These are phyloP conservation scores for Lachancea sp. DNA, from an alignment of 805 yeast species.

Conservation along the genomic window DNA sequence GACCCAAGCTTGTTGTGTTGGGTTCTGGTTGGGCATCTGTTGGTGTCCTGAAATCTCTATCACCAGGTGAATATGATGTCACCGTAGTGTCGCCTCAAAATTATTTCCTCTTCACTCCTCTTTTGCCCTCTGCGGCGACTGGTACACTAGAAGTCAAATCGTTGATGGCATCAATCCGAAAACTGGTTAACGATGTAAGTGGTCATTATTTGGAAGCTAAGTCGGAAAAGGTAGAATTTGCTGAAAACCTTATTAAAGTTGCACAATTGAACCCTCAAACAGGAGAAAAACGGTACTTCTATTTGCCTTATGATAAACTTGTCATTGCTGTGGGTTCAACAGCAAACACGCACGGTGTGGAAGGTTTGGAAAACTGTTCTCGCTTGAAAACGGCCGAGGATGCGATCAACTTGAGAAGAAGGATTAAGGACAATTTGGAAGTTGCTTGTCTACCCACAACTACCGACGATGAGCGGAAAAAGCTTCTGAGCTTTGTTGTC, in stretches of 20 bases:
- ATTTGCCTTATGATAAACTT: conserved; percentile 65
- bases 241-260: conserved; percentile 53
- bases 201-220: conserved; percentile 61
- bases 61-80: conserved; percentile 52
- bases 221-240: conserved; percentile 53
- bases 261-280: conserved; percentile 38
- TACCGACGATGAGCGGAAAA: conserved; percentile 54
- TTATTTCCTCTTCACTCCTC: conserved; percentile 63
- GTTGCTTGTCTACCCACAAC: conserved; percentile 61
- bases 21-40: conserved; percentile 75
- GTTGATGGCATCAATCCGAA: conserved; percentile 56
- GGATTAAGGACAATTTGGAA: conserved; percentile 51
- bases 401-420: conserved; percentile 49
- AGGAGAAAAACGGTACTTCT: conserved; percentile 41
- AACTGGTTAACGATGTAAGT: conserved; percentile 43
- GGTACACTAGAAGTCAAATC: conserved; percentile 64
- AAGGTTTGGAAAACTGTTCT: conserved; percentile 56
- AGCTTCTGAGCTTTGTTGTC: conserved; percentile 54
- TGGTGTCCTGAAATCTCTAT: conserved; percentile 46
- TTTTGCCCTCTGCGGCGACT: conserved; percentile 64
- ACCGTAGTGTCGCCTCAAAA: conserved; percentile 64
- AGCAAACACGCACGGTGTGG: conserved; percentile 64
- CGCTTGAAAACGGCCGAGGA: conserved; percentile 63
- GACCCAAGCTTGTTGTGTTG: conserved; percentile 52
- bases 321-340: conserved; percentile 66